These are phyloP conservation scores for Pichia cephalocereana DNA, from an alignment of 805 yeast genomes.

Conservation along the genomic window DNA sequence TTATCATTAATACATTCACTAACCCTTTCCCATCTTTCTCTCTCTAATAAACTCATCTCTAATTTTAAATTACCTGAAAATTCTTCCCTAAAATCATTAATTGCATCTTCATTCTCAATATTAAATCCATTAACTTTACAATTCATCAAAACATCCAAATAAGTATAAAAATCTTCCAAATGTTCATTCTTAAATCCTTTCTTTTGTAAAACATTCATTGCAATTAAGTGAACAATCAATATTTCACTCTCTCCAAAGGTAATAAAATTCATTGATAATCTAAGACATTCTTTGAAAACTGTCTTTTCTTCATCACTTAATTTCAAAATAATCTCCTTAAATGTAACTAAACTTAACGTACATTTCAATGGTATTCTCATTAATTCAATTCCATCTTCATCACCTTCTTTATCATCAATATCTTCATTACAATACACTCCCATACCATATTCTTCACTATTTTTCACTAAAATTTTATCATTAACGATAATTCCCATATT, in stretches of 20 bases:
- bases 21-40: slow-evolving; percentile 12
- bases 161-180: slow-evolving; percentile 16
- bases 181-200: not conserved
- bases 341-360: slow-evolving; percentile 26
- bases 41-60: slow-evolving; percentile 4
- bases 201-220: slow-evolving; percentile 9
- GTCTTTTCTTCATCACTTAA: slow-evolving; percentile 14
- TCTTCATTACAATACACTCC: slow-evolving; percentile 24
- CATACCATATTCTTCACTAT: slow-evolving; percentile 20
- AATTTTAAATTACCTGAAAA: slow-evolving; percentile 14
- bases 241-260: slow-evolving; percentile 20
- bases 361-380: slow-evolving; percentile 30
- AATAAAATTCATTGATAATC: slow-evolving; percentile 8
- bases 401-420: not conserved
- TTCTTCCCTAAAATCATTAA: slow-evolving; percentile 13
- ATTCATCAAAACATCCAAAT: slow-evolving; percentile 26
- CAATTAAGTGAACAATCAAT: slow-evolving; percentile 18
- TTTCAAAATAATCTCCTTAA: slow-evolving; percentile 12
- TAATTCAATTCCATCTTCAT: slow-evolving; percentile 20
- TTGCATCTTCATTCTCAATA: slow-evolving; percentile 20
- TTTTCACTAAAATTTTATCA: slow-evolving; percentile 9
- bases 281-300: slow-evolving; percentile 14
- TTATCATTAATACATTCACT: slow-evolving; percentile 13
- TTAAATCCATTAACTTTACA: slow-evolving; percentile 26
- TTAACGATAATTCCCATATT: slow-evolving; percentile 7